Evolutionary conservation across 2,329 filamentous ascomycete genomes (phyloP).

Genomic region (Teratosphaeria pseudoeucalypti): DNA sequence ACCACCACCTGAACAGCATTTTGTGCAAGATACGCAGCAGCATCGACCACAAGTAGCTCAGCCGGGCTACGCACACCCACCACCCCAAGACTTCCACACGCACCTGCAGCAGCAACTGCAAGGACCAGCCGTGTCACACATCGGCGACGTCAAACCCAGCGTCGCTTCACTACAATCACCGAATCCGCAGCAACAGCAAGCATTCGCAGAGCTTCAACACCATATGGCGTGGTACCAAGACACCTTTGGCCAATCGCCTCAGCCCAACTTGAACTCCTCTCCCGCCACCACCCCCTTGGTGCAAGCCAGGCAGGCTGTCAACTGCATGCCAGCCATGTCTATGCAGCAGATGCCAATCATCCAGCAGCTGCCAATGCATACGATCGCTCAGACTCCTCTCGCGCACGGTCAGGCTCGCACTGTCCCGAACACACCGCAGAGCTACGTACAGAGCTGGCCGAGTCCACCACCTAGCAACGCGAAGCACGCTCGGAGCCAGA

Average conservation of each 20-base stretch:
- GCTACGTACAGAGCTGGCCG: conserved; percentile 26
- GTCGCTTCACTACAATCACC: conserved; percentile 8
- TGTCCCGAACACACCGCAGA: conserved; percentile 41
- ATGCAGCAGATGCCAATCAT: conserved; percentile 7
- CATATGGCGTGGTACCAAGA: conserved; percentile 22
- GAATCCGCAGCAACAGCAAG: conserved; percentile 11
- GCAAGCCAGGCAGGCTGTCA: conserved; percentile 8
- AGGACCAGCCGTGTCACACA: conserved; percentile 16
- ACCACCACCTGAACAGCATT: conserved; percentile 55
- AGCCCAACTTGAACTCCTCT: conserved; percentile 7
- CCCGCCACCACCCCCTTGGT: conserved; percentile 10
- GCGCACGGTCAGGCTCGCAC: conserved; percentile 32
- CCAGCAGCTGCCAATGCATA: conserved; percentile 16
- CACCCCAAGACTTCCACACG: conserved; percentile 29
- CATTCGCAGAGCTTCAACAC: conserved; percentile 20
- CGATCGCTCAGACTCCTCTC: conserved; percentile 18
- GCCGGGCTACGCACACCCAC: conserved; percentile 48
- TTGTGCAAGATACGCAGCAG: conserved; percentile 83
- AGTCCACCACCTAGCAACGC: conserved; percentile 21
- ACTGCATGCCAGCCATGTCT: conserved; percentile 4
- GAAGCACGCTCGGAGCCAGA: conserved; percentile 25
- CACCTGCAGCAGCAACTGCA: conserved; percentile 44
- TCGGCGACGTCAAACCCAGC: conserved; percentile 6
- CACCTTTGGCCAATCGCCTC: conserved; percentile 12
- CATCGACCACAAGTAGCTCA: conserved; percentile 59